Base-by-base conservation (phyloP, 768 basidiomycete genomes). In the Nidularia sp. region DNA sequence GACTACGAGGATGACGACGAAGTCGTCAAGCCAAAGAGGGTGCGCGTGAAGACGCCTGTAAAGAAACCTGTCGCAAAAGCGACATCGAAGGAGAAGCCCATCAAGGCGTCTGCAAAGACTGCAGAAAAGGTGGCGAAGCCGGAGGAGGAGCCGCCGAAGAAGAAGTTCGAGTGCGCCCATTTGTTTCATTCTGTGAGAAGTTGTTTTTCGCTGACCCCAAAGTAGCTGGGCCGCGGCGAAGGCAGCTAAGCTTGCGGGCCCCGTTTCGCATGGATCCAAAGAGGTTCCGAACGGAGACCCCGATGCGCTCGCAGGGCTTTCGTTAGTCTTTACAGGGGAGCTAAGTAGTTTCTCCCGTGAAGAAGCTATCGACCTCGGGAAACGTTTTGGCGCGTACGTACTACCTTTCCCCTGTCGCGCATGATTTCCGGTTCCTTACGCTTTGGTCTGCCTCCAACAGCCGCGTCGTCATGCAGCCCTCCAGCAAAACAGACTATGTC, bases 321-420 rank as follows among this genome's bases (percentile, higher is more conserved):
- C 92, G 0, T 88, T 99, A 62, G 96, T 99, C 18, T 99, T 99
- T 57, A 98, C 97, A 0, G 97, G 95, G 12, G 96, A 99, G 60
- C 70, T 98, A 45, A 81, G 78, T 45, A 88, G 87, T 53, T 84
- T 98, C 57, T 85, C 91, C 1, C 79, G 97, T 35, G 92, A 98
- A 2, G 94, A 97, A 58, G 87, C 91, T 0, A 64, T 75, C 29
- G 93, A 96, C 59, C 67, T 96, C 5, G 96, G 88, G 0, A 98
- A 99, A 67, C 90, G 94, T 4, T 93, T 84, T 62, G 93, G 93
- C 60, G 95, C 86, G 95, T 93, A 47, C 55, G 90, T 75, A 2
- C n/a, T 29, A 49, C 13, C 35, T 8, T 10, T 45, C n/a, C 36
- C 8, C 13, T 35, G 46, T 4, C 18, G 6, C 29, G 1, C 18